These are phyloP conservation scores for Penicillium capsulatum DNA, from an alignment of 2,329 filamentous ascomycete genomes.

Conservation along the genomic window DNA sequence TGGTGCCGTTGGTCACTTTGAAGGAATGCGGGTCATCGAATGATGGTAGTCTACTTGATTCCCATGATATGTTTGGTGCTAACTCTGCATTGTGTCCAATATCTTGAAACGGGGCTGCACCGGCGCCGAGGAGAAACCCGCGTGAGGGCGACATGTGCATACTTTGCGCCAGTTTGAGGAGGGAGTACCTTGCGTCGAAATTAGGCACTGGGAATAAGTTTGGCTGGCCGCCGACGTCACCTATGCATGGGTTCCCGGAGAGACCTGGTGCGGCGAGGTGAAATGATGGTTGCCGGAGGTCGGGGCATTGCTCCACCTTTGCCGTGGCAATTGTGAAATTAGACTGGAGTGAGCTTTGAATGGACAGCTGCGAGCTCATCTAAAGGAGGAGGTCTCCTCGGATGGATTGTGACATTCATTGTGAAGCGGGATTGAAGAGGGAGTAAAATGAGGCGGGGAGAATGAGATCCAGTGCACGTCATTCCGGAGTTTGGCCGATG, in stretches of 20 bases:
- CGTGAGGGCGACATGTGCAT: conserved; percentile 36
- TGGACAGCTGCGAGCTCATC: conserved; percentile 14
- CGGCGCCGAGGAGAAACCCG: conserved; percentile 42
- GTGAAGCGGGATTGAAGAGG: not conserved
- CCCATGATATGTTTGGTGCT: conserved; percentile 38
- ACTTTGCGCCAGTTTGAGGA: conserved; percentile 23
- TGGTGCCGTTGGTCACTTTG: conserved; percentile 7
- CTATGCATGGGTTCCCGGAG: conserved; percentile 38
- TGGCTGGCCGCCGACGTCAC: conserved; percentile 45
- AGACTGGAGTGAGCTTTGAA: conserved; percentile 10
- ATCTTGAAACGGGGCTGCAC: conserved; percentile 43
- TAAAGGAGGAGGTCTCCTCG: conserved; percentile 10
- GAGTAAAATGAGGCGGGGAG: not conserved
- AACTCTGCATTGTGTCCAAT: conserved; percentile 45
- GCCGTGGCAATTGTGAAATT: conserved; percentile 13
- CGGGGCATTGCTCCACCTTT: conserved; percentile 17
- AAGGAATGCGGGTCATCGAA: conserved; percentile 6
- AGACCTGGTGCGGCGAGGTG: conserved; percentile 34
- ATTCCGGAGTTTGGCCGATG: no score
- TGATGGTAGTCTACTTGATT: not conserved
- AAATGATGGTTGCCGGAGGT: conserved; percentile 15
- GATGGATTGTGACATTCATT: conserved; percentile 16
- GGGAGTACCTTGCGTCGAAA: conserved; percentile 31
- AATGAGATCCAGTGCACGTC: not conserved
- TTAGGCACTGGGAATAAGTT: conserved; percentile 40